Percentiles rank a stretch among this genome's conserved stretches.
Evolutionary conservation across 2,329 filamentous ascomycete species (phyloP).

Genomic region (Cylindrodendrum hubeiense): DNA sequence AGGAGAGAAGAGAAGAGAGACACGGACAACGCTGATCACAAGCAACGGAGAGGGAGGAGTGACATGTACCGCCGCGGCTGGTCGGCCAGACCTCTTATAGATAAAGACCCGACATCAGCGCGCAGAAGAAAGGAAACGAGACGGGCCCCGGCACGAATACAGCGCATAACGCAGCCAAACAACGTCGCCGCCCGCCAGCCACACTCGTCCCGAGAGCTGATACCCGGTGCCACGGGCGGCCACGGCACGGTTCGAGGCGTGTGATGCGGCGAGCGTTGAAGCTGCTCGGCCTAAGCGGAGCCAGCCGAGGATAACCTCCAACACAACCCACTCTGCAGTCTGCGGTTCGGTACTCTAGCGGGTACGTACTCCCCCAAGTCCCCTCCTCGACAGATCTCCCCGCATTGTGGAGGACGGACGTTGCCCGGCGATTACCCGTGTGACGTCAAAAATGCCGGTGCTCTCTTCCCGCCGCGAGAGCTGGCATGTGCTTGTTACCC

Average conservation of each 20-base stretch:
- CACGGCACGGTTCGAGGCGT: background rate
- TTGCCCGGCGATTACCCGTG: conserved; percentile 42
- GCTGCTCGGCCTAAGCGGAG: conserved; percentile 20
- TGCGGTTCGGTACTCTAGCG: conserved; percentile 8
- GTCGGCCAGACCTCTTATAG: background rate
- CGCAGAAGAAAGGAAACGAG: background rate
- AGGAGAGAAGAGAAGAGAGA: background rate
- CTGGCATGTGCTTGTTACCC: conserved; percentile 38
- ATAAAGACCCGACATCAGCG: background rate
- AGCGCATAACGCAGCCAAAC: background rate
- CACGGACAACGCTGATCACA: background rate
- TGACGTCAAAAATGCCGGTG: conserved; percentile 39
- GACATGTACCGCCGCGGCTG: background rate
- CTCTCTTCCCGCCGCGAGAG: background rate
- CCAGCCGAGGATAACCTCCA: conserved; percentile 33
- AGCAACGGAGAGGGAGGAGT: background rate
- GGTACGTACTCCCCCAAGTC: conserved; percentile 11
- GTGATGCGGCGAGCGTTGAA: background rate
- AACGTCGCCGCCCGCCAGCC: background rate
- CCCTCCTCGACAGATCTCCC: no score
- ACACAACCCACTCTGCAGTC: background rate
- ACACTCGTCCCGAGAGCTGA: background rate
- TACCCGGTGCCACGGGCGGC: background rate
- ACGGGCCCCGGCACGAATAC: background rate
- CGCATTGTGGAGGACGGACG: conserved; percentile 6